These are phyloP conservation scores for Colletotrichum nymphaeae DNA, from an alignment of 2,329 filamentous ascomycete species.

Conservation along the genomic window DNA sequence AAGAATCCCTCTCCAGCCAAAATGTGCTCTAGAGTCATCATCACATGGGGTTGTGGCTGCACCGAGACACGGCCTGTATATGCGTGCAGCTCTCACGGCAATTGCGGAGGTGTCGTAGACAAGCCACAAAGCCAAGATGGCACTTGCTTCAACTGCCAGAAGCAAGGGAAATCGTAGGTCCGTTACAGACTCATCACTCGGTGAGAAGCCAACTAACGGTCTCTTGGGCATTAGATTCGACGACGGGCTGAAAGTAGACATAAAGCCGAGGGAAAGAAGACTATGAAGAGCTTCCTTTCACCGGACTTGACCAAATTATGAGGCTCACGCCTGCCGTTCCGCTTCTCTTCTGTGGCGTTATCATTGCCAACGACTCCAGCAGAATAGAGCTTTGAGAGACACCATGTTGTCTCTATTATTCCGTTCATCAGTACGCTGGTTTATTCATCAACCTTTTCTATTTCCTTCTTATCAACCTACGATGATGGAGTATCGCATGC, in stretches of 20 bases:
- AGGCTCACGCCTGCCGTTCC: neutral
- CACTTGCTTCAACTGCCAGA: conserved; percentile 23
- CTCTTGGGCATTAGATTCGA: neutral
- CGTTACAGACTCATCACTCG: conserved; percentile 14
- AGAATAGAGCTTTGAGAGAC: neutral
- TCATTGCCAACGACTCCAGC: neutral
- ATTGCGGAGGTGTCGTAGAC: conserved; percentile 5
- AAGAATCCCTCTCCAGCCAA: neutral
- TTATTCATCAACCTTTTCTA: neutral
- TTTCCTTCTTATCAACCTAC: neutral
- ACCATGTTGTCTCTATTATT: neutral
- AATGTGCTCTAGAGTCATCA: conserved; percentile 23
- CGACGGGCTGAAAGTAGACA: neutral
- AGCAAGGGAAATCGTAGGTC: conserved; percentile 33
- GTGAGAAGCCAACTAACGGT: neutral
- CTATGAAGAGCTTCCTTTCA: conserved; percentile 2
- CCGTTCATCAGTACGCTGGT: neutral
- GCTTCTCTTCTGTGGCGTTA: conserved; percentile 11
- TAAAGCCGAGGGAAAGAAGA: neutral
- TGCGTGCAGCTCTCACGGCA: neutral
- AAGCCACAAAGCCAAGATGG: conserved; percentile 2
- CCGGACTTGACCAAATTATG: neutral
- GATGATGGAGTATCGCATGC: conserved; percentile 3
- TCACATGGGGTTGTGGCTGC: conserved; percentile 12
- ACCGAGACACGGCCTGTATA: conserved; percentile 2